These are phyloP conservation scores for Karstenula rhodostoma DNA, from an alignment of 2,329 filamentous ascomycete genomes.

Conservation along the genomic window DNA sequence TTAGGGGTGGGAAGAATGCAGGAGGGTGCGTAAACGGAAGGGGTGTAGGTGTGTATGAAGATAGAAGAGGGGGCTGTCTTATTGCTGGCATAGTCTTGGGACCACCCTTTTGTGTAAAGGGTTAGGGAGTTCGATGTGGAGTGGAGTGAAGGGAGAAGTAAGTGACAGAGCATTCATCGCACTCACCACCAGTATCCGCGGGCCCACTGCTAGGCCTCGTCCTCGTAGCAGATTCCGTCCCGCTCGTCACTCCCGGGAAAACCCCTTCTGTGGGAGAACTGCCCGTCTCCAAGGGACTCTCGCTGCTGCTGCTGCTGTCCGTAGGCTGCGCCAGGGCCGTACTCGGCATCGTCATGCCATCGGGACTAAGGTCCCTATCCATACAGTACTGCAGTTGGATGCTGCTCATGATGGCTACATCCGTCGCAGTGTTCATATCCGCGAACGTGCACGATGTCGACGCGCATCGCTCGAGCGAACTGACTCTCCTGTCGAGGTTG, in stretches of 20 bases:
- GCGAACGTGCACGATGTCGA: constrained; percentile 21
- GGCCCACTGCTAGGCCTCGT: constrained; percentile 9
- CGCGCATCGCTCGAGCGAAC: constrained; percentile 19
- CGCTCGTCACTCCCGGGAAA: background rate
- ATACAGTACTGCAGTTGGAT: constrained; percentile 25
- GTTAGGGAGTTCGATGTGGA: no score
- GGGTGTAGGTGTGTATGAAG: no score
- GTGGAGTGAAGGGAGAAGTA: background rate
- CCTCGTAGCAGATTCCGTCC: constrained; percentile 6
- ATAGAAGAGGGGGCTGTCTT: no score
- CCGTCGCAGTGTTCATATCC: constrained; percentile 27
- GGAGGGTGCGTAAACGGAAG: no score
- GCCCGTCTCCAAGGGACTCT: constrained; percentile 12
- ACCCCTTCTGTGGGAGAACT: background rate
- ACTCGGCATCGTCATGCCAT: constrained; percentile 24
- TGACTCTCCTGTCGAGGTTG: constrained; percentile 24
- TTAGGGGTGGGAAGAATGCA: no score
- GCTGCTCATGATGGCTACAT: constrained; percentile 18
- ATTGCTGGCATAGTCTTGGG: no score
- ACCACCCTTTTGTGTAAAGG: no score
- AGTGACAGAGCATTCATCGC: no score
- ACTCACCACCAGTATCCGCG: constrained; percentile 2
- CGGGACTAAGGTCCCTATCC: constrained; percentile 17
- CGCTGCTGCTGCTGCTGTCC: background rate
- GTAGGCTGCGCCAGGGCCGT: constrained; percentile 17